Percentiles rank a stretch among this genome's conserved stretches.
Evolutionary conservation across 352 stramenopile genomes (phyloP).

Genomic region (Phytophthora aleatoria): DNA sequence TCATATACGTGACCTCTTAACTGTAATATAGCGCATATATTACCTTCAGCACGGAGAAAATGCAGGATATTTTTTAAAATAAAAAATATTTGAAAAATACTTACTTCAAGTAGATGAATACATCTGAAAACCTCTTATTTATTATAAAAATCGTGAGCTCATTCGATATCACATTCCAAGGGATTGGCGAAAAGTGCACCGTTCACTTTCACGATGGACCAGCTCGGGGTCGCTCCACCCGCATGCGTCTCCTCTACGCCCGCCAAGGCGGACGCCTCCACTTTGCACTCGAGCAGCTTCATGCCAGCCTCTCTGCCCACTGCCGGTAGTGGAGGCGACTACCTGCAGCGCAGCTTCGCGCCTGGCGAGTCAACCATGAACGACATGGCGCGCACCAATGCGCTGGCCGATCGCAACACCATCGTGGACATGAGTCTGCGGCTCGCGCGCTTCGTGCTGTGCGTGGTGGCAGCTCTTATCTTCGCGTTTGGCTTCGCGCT

Average conservation of each 20-base stretch:
- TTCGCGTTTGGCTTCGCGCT: conserved; percentile 49
- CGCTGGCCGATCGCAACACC: conserved; percentile 57
- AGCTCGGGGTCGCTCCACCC: background rate
- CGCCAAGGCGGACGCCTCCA: background rate
- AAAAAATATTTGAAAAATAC: no score
- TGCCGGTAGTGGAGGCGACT: conserved; percentile 4
- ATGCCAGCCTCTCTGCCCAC: conserved; percentile 10
- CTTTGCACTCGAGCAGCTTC: conserved; percentile 16
- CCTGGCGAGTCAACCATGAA: conserved; percentile 12
- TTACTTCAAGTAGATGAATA: no score
- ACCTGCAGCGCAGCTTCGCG: conserved; percentile 30
- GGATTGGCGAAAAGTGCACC: background rate
- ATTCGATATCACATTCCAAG: background rate
- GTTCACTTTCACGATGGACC: background rate
- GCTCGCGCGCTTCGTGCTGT: conserved; percentile 45
- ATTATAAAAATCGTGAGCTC: background rate
- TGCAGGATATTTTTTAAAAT: no score
- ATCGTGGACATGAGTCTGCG: conserved; percentile 67
- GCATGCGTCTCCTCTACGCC: background rate
- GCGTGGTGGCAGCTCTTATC: conserved; percentile 39
- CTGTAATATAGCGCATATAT: no score
- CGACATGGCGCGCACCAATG: conserved; percentile 44
- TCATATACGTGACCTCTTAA: no score
- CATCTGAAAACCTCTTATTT: background rate
- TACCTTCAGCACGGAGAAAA: no score